Percentiles rank a stretch among this genome's conserved stretches.
These are phyloP conservation scores for Nicotiana noctiflora DNA, from an alignment of 257 asterid genomes.

Conservation along the genomic window DNA sequence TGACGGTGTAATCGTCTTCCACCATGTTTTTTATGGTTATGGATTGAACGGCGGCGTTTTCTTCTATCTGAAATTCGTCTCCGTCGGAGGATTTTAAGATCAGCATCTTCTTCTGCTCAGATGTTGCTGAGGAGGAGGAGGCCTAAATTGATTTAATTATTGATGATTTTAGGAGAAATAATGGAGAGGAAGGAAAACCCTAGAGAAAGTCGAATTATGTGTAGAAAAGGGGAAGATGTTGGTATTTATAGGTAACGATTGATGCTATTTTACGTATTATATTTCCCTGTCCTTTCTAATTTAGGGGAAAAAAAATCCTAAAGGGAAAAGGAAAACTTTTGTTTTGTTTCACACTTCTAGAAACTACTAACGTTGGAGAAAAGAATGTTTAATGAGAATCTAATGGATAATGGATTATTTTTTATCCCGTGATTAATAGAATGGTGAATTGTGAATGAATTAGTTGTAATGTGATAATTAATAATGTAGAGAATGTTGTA, in stretches of 20 bases:
- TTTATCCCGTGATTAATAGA: too few species aligned
- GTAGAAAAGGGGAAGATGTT: too few species aligned
- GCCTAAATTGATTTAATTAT: too few species aligned
- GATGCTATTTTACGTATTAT: background rate
- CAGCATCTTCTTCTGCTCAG: background rate
- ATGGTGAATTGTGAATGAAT: too few species aligned
- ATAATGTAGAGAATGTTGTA: too few species aligned
- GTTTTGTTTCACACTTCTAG: too few species aligned
- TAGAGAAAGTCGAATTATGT: background rate
- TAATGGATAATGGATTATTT: too few species aligned
- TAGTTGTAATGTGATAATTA: too few species aligned
- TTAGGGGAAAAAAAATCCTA: too few species aligned
- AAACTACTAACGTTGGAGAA: too few species aligned
- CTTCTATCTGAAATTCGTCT: background rate
- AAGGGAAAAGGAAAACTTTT: too few species aligned
- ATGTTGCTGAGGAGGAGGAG: background rate
- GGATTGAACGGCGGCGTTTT: conserved; percentile 5
- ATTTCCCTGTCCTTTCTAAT: background rate
- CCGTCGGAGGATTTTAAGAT: conserved; percentile 5
- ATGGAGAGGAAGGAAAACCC: background rate
- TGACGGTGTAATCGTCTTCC: conserved; percentile 4
- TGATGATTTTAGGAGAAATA: background rate
- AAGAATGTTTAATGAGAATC: too few species aligned
- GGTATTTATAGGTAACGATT: background rate
- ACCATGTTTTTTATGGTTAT: conserved; percentile 7